A percentile compares a stretch with the other conserved stretches of the same genome.
These are phyloP conservation scores for Penicillium cinerascens DNA, from an alignment of 495 filamentous ascomycete genomes.

Conservation along the genomic window DNA sequence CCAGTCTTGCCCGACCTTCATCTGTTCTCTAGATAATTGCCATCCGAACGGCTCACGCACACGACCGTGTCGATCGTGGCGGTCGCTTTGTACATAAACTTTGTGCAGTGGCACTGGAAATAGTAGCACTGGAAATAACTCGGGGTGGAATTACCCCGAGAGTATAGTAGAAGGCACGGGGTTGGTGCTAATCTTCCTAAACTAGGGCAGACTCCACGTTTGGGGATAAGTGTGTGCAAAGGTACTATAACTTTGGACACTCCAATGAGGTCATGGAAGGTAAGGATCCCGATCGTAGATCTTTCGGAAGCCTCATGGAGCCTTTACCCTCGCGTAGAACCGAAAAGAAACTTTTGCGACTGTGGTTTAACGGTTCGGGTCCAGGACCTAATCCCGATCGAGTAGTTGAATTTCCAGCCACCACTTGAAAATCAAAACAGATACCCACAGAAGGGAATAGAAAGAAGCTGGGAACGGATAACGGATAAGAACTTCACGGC, in stretches of 20 bases:
- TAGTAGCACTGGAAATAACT: too few species aligned
- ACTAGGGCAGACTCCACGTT: not conserved
- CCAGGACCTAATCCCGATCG: constrained; percentile 1
- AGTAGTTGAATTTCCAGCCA: constrained; percentile 7
- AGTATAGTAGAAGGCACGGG: not conserved
- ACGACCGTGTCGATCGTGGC: constrained; percentile 19
- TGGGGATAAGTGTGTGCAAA: not conserved
- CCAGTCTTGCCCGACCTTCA: not conserved
- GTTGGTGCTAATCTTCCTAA: not conserved
- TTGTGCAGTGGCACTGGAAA: not conserved
- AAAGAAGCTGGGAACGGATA: not conserved
- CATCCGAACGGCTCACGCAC: constrained; percentile 1
- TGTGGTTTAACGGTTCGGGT: constrained; percentile 6
- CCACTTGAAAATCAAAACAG: not conserved
- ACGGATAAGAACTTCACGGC: not conserved
- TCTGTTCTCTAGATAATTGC: not conserved
- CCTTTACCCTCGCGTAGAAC: not conserved
- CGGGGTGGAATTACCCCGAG: not conserved
- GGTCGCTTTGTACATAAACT: constrained; percentile 1
- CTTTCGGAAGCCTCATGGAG: not conserved
- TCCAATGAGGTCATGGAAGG: constrained; percentile 3
- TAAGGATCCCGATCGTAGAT: constrained; percentile 3
- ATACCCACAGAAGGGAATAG: not conserved
- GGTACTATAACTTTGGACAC: not conserved
- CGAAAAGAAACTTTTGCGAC: not conserved